Evolutionary conservation across 2,329 filamentous ascomycete genomes (phyloP).

Genomic region (Lizonia empirigonia): DNA sequence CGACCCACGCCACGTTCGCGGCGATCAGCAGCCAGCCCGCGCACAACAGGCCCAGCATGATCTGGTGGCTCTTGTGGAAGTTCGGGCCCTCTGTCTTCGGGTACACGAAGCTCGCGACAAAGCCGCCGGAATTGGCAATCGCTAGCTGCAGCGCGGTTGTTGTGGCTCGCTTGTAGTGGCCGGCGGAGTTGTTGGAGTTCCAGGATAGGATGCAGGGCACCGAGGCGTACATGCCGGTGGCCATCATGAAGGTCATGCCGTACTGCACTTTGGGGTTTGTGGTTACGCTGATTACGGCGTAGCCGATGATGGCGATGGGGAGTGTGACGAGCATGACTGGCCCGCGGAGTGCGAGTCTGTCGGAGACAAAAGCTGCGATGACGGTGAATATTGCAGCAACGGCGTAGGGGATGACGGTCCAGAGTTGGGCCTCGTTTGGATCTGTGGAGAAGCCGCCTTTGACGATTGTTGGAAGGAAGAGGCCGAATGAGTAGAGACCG

Average conservation of each 20-base stretch:
- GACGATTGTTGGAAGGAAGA: constrained; percentile 71
- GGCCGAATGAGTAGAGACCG: constrained; percentile 66
- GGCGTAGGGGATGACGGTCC: constrained; percentile 69
- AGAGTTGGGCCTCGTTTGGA: constrained; percentile 64
- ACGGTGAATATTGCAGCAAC: constrained; percentile 62
- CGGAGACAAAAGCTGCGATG: constrained; percentile 62
- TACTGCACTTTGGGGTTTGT: constrained; percentile 61
- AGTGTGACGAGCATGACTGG: constrained; percentile 67
- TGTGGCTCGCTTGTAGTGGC: constrained; percentile 73
- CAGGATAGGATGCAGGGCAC: constrained; percentile 69
- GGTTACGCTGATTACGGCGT: constrained; percentile 66
- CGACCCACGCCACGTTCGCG: constrained; percentile 66
- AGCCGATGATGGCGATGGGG: constrained; percentile 68
- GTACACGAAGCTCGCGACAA: constrained; percentile 70
- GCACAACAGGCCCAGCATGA: constrained; percentile 64
- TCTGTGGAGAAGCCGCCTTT: constrained; percentile 60
- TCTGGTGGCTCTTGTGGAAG: constrained; percentile 66
- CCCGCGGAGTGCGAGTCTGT: constrained; percentile 64
- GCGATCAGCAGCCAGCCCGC: constrained; percentile 69
- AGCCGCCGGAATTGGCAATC: constrained; percentile 70
- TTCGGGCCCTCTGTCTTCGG: constrained; percentile 61
- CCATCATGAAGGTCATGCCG: constrained; percentile 71
- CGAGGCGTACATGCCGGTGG: constrained; percentile 66
- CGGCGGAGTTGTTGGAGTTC: constrained; percentile 71
- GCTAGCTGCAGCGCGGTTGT: constrained; percentile 68